These are phyloP conservation scores for Botrytis deweyae DNA, from an alignment of 2,329 filamentous ascomycete species.

Conservation along the genomic window DNA sequence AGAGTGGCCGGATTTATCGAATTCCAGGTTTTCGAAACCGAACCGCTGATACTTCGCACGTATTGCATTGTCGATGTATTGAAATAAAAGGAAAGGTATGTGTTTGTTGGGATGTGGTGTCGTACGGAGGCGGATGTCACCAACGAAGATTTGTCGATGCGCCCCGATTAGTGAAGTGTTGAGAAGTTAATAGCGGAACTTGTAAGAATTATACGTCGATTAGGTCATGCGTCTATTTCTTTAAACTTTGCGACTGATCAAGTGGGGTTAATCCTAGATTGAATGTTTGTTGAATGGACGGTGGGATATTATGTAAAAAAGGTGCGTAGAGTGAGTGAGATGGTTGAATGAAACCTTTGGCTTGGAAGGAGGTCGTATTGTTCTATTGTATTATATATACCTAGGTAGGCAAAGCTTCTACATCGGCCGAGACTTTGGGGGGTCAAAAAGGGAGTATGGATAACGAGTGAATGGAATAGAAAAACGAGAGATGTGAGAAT, in stretches of 20 bases:
- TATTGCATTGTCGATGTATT: conserved; percentile 74
- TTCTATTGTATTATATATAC: conserved; percentile 7
- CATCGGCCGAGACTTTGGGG: background rate
- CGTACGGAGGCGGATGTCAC: conserved; percentile 15
- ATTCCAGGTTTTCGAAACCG: conserved; percentile 98
- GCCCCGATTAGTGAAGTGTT: conserved; percentile 2
- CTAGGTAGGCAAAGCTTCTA: background rate
- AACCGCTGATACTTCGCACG: conserved; percentile 91
- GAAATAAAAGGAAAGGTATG: background rate
- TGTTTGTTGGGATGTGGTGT: conserved; percentile 10
- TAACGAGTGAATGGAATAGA: conserved; percentile 13
- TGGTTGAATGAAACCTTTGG: background rate
- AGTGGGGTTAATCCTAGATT: conserved; percentile 3
- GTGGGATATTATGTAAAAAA: conserved; percentile 19
- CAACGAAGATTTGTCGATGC: background rate
- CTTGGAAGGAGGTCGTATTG: background rate
- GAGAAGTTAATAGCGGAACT: conserved; percentile 4
- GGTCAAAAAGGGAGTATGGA: background rate
- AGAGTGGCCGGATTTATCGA: conserved; percentile 97
- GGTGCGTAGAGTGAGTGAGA: background rate
- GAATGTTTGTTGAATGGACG: conserved; percentile 7
- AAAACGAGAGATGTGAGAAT: background rate
- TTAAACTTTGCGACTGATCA: conserved; percentile 8
- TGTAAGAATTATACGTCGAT: conserved; percentile 3
- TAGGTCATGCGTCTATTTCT: conserved; percentile 9